Base-by-base conservation (phyloP, 306 rosid species). In the Luffa acutangula region DNA sequence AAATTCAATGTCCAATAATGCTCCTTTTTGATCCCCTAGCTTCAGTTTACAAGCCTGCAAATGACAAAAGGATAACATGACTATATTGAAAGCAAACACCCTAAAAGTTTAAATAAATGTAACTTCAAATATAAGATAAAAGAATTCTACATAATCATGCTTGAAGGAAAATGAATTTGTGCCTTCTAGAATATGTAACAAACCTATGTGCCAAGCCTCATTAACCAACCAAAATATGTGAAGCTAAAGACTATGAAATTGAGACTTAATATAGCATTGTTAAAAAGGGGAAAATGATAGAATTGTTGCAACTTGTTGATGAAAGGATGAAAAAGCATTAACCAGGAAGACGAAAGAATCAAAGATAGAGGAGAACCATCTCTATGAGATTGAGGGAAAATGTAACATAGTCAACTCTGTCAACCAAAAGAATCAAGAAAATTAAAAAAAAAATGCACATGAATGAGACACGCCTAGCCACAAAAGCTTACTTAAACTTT, bases 41-140 rank as follows among this genome's bases (percentile, higher is more conserved):
- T 94, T 94, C 90, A 94, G 85, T 74, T 94, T 92, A 85, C 97
- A 94, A 69, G 97, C 98, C 98, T 94, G 81, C 52, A 81, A 76
- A 10, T 36, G 79, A 58, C 58, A 77, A 34, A 80, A 48, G 59
- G 39, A 36, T 33, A 43, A 37, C 72, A 33, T 34, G 66, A 52
- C 48, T 34, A 18, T 33, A 42, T 64, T 92, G 97, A 78, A 92
- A 92, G 57, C 88, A 25, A 1, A 63, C 82, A 7, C 91, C 93
- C 90, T 88, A 62, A 41, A n/a, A n/a, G n/a, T n/a, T n/a, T n/a
- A n/a, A n/a, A n/a, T n/a, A n/a, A n/a, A n/a, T n/a, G 75, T n/a
- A 14, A 3, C 31, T 67, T 67, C 75, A 67, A 67, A 67, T 39
- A 39, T 20, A 3, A 34, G 17, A 67, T 37, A 41, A 67, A 66